Conservation (phyloP, 2,329 filamentous ascomycete genomes). For the Septoria petroselini region DNA sequence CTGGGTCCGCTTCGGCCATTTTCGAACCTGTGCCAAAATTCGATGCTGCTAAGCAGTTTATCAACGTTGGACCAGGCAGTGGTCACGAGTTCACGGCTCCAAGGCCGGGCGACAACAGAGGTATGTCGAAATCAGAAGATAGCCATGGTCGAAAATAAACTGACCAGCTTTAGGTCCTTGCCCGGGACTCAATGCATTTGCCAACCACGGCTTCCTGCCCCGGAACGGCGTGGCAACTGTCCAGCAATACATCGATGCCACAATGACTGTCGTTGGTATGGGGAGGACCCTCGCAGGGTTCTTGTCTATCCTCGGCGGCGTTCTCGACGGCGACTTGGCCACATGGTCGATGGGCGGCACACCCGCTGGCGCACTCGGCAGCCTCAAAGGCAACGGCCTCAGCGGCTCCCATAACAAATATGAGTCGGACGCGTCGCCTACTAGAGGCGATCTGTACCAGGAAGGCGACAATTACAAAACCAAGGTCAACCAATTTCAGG, state of each 20-base stretch:
- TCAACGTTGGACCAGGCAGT: constrained; percentile 28
- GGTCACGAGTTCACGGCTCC: constrained; percentile 33
- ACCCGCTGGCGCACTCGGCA: constrained; percentile 18
- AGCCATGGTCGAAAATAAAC: too few species aligned
- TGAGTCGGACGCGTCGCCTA: constrained; percentile 38
- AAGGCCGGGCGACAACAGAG: constrained; percentile 30
- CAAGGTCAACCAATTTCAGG: constrained; percentile 30
- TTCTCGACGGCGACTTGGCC: constrained; percentile 32
- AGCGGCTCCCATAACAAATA: constrained; percentile 38
- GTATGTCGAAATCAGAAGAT: neutral
- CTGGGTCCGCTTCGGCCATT: constrained; percentile 23
- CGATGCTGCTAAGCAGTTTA: constrained; percentile 32
- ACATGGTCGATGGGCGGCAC: constrained; percentile 37
- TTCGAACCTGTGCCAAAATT: constrained; percentile 30
- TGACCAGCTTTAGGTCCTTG: constrained; percentile 21
- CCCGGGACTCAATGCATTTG: constrained; percentile 37
- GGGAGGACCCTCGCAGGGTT: constrained; percentile 35
- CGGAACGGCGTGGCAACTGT: constrained; percentile 37
- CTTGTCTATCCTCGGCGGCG: constrained; percentile 36
- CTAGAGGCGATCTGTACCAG: constrained; percentile 36
- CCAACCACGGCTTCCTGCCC: constrained; percentile 33
- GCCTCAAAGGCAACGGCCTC: constrained; percentile 25
- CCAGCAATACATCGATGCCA: constrained; percentile 33
- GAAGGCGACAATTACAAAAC: constrained; percentile 32
- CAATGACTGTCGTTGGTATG: constrained; percentile 37